Evolutionary conservation across 2,329 filamentous ascomycete genomes (phyloP).

Genomic region (Stagonosporopsis tanaceti): DNA sequence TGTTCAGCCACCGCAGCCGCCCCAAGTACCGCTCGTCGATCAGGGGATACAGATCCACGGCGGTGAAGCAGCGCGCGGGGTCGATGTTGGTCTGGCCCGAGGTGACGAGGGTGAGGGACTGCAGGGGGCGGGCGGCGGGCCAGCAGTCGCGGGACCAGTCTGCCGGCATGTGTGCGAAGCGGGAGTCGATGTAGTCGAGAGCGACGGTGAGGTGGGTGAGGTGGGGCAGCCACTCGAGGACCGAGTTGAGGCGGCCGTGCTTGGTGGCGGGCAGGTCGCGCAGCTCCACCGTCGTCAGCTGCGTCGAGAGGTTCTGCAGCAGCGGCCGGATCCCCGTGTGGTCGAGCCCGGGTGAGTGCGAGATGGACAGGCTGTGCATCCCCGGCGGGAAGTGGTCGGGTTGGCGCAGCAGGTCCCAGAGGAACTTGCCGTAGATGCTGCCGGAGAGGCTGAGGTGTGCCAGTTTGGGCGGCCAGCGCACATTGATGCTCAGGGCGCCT

Average conservation of each 20-base stretch:
- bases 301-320: slow-evolving; percentile 42
- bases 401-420: slow-evolving; percentile 48
- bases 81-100: slow-evolving; percentile 44
- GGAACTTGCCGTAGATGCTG: slow-evolving; percentile 53
- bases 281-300: slow-evolving; percentile 50
- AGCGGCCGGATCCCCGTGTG: slow-evolving; percentile 48
- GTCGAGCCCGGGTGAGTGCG: slow-evolving; percentile 54
- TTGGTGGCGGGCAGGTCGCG: slow-evolving; percentile 52
- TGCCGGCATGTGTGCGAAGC: slow-evolving; percentile 45
- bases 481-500: slow-evolving; percentile 29
- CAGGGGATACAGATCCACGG: slow-evolving; percentile 53
- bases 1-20: slow-evolving; percentile 47
- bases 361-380: slow-evolving; percentile 45
- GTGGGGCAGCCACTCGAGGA: slow-evolving; percentile 52
- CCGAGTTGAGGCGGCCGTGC: slow-evolving; percentile 50
- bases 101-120: slow-evolving; percentile 51
- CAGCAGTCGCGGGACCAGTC: slow-evolving; percentile 26
- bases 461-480: slow-evolving; percentile 56
- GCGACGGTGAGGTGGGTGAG: slow-evolving; percentile 53
- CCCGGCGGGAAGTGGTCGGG: slow-evolving; percentile 41
- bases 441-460: slow-evolving; percentile 54
- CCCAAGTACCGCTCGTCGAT: slow-evolving; percentile 54
- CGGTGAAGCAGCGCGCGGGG: slow-evolving; percentile 49
- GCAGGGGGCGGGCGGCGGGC: slow-evolving; percentile 43
- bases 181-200: slow-evolving; percentile 56